Percentiles rank a stretch among this genome's conserved stretches.
phyloP scores from a whole-genome alignment of 345 rosid species.

The Streptanthus diversifolius region DNA sequence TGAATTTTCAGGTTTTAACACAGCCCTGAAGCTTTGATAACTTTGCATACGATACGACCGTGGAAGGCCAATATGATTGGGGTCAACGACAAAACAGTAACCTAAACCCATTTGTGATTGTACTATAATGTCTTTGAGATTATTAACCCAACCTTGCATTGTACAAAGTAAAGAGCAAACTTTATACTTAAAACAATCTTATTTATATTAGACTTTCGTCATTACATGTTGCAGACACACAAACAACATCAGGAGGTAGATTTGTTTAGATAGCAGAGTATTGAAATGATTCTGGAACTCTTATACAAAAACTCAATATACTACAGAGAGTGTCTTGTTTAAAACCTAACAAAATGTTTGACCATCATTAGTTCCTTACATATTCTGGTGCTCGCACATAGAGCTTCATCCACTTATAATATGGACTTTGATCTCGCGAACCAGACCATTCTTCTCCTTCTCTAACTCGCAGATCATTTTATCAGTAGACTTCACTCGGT shows the following conservation, averaged over 20 bases:
- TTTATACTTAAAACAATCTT: no score
- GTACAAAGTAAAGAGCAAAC: neutral
- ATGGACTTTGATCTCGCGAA: constrained; percentile 11
- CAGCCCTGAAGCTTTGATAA: neutral
- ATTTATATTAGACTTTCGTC: neutral
- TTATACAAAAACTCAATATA: neutral
- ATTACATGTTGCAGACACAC: neutral
- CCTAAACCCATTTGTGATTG: constrained; percentile 4
- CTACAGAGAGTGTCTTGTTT: neutral
- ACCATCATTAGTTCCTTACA: constrained; percentile 3
- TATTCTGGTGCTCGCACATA: neutral
- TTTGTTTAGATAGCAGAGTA: neutral
- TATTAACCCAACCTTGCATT: neutral
- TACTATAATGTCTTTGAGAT: neutral
- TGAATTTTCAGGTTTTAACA: constrained; percentile 16
- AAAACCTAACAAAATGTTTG: neutral
- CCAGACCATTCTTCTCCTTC: constrained; percentile 6
- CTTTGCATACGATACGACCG: neutral
- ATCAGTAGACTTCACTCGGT: neutral
- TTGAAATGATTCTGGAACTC: neutral
- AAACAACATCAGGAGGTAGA: neutral
- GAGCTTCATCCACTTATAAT: neutral
- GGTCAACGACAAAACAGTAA: neutral
- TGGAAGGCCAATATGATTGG: no score
- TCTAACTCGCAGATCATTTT: constrained; percentile 15